Evolutionary conservation across 192 early-diverging fungal genomes (phyloP).

Genomic region (Jimgerdemannia lactiflua): DNA sequence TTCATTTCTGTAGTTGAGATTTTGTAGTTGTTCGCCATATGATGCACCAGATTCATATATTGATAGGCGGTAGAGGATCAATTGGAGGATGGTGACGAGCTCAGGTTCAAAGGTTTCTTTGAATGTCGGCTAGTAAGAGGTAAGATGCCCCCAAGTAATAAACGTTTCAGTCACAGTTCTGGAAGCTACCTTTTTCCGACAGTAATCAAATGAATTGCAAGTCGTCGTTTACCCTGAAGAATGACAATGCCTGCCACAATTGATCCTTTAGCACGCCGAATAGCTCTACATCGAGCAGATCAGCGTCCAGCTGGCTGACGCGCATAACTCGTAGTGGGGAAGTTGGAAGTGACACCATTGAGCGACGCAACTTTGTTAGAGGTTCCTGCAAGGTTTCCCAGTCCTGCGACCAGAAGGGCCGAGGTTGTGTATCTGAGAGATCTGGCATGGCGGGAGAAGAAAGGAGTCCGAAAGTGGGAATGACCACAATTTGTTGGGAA

Average conservation of each 20-base stretch:
- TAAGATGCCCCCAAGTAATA: background rate
- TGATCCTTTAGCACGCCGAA: conserved; percentile 76
- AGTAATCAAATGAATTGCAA: background rate
- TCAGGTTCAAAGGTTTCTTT: conserved; percentile 71
- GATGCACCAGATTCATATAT: conserved; percentile 72
- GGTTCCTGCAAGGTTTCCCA: conserved; percentile 52
- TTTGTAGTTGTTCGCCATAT: conserved; percentile 82
- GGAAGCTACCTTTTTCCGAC: background rate
- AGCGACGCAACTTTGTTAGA: conserved; percentile 40
- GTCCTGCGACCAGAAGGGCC: conserved; percentile 44
- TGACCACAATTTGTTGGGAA: no score
- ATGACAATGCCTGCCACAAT: conserved; percentile 62
- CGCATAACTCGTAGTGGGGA: conserved; percentile 62
- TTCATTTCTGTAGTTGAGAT: conserved; percentile 79
- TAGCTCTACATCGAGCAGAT: conserved; percentile 77
- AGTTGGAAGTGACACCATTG: conserved; percentile 46
- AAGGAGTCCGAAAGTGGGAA: background rate
- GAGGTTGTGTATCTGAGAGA: background rate
- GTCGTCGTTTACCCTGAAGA: conserved; percentile 54
- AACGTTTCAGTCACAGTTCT: no score
- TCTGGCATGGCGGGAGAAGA: background rate
- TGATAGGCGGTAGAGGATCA: conserved; percentile 72
- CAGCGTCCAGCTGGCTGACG: conserved; percentile 83
- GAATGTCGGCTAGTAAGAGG: conserved; percentile 39
- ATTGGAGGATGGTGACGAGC: conserved; percentile 60